Evolutionary conservation across 2,329 filamentous ascomycete genomes (phyloP), one percentile per base, ranked within the genome.

Genomic region (Seiridium cupressi): DNA sequence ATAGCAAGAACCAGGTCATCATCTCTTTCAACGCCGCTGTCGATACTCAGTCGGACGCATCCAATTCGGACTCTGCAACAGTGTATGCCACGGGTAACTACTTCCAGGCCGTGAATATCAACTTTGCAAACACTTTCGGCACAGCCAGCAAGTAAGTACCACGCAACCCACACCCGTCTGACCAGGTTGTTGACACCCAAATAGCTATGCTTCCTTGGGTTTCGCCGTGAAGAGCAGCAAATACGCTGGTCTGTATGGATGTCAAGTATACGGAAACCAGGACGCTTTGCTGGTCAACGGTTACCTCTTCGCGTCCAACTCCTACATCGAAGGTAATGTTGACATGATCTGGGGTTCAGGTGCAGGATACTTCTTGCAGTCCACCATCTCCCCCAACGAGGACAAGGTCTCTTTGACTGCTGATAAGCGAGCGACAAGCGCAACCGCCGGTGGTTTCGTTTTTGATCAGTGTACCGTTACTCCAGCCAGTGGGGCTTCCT

Each of bases 271-370:
- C 11, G 81, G 80, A 0, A 83, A 72, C 66, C 80, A 83, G 62
- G 81, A 83, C 60, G 83, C 81, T 1, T 61, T 83, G 3, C 70
- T 82, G 6, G 77, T 74, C 26, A 71, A 81, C 60, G 73, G 74
- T 3, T 69, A 68, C 48, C 58, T 77, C n/a, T 78, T 77, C 62
- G 69, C 72, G 3, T 76, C 73, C 64, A 75, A 76, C 62, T 72
- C 70, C 6, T 74, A 76, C 60, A 70, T 77, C 40, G 72, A 74
- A 59, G 76, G 74, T 4, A 75, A 75, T 34, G 70, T 77, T 40
- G 76, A 80, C 44, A 78, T 79, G 71, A 79, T 73, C 6, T 73
- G 74, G 65, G 78, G 78, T 8, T 68, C 72, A 34, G 78, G 77
- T 3, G 70, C 76, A 0, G 78, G 70, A 5, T 81, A 81, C 62